These are phyloP conservation scores for Xylaria arbuscula DNA, from an alignment of 2,329 filamentous ascomycete species.

Conservation along the genomic window DNA sequence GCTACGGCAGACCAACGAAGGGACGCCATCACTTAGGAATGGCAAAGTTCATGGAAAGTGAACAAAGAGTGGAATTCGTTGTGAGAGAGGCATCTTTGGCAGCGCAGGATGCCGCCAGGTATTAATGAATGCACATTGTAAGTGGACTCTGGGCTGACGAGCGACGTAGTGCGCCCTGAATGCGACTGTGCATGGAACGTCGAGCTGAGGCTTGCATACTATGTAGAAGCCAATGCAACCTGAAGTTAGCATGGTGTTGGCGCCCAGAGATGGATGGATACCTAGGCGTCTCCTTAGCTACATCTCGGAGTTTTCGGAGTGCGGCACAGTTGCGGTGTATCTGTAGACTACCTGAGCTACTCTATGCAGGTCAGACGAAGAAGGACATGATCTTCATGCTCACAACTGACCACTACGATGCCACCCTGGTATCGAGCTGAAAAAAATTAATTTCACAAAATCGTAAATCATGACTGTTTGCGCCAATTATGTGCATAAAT, in stretches of 20 bases:
- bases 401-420: slow-evolving; percentile 20
- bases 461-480: background rate
- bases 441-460: background rate
- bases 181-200: background rate
- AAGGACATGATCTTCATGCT: slow-evolving; percentile 4
- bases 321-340: background rate
- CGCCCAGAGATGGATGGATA: slow-evolving; percentile 8
- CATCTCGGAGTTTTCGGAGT: slow-evolving; percentile 4
- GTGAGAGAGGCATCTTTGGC: background rate
- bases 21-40: slow-evolving; percentile 22
- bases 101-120: slow-evolving; percentile 3
- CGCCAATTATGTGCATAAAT: slow-evolving; percentile 4
- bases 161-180: background rate
- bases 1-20: slow-evolving; percentile 17
- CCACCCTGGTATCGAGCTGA: slow-evolving; percentile 29
- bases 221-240: slow-evolving; percentile 21
- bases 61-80: slow-evolving; percentile 18
- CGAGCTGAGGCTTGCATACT: slow-evolving; percentile 17
- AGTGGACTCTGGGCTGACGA: slow-evolving; percentile 7
- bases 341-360: background rate
- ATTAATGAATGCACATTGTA: slow-evolving; percentile 12
- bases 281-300: background rate
- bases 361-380: slow-evolving; percentile 26
- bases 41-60: slow-evolving; percentile 13
- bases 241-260: slow-evolving; percentile 10